Percentiles rank a stretch among this genome's conserved stretches.
phyloP scores from a whole-genome alignment of 163 green algal genomes.

The Prototheca cutis region DNA sequence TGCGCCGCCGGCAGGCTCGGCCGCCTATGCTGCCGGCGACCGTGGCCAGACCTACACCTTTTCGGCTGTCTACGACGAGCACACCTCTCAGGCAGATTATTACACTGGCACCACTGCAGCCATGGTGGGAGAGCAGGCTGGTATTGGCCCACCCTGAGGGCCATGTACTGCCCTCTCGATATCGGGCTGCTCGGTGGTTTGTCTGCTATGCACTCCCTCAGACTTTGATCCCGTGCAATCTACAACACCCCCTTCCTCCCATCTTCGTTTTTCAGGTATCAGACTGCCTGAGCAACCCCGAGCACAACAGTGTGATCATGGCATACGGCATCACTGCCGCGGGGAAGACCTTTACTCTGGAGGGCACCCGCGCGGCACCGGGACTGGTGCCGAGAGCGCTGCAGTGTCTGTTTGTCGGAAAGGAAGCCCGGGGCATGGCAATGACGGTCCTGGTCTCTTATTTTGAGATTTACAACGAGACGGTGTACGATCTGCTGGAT shows the following conservation, averaged over 20 bases:
- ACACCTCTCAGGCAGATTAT: conserved; percentile 40
- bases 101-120: conserved; percentile 31
- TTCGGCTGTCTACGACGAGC: conserved; percentile 40
- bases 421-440: conserved; percentile 9
- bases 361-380: conserved; percentile 43
- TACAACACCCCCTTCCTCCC: too few relatives aligned
- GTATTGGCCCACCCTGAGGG: too few relatives aligned
- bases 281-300: conserved; percentile 35
- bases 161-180: too few relatives aligned
- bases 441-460: conserved; percentile 18
- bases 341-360: conserved; percentile 74
- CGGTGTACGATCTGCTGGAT: conserved; percentile 62
- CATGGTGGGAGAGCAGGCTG: conserved; percentile 42
- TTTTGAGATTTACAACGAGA: conserved; percentile 69
- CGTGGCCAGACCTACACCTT: conserved; percentile 51
- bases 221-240: too few relatives aligned
- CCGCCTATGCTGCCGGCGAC: conserved; percentile 39
- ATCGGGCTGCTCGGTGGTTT: too few relatives aligned
- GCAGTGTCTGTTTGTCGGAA: conserved; percentile 38
- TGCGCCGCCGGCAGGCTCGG: conserved; percentile 12
- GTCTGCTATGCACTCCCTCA: too few relatives aligned
- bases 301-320: conserved; percentile 51
- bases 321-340: conserved; percentile 70
- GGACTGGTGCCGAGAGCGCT: conserved; percentile 55
- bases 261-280: too few relatives aligned